Evolutionary conservation across 768 basidiomycete species (phyloP).

Genomic region (Amanita polypyramis): DNA sequence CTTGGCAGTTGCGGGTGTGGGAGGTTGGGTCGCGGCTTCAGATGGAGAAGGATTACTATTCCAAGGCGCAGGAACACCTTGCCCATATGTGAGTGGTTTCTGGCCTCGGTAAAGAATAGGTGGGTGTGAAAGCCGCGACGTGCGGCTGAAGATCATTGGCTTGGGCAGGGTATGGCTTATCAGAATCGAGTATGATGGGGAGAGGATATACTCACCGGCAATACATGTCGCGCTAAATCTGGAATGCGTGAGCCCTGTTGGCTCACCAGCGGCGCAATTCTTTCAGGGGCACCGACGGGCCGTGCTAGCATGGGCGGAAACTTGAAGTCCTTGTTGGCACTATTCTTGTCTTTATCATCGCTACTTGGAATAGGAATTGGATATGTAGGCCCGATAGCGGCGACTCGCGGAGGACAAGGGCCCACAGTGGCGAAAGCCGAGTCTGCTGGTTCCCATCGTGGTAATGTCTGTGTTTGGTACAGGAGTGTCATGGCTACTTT

Average conservation of each 20-base stretch:
- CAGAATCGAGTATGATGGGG: background rate
- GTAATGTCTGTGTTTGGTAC: conserved; percentile 38
- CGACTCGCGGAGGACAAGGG: conserved; percentile 52
- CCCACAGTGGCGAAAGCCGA: conserved; percentile 50
- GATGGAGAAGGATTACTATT: conserved; percentile 30
- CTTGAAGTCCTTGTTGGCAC: conserved; percentile 40
- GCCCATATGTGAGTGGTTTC: conserved; percentile 36
- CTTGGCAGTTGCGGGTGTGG: conserved; percentile 20
- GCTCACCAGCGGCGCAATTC: conserved; percentile 53
- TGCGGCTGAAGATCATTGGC: conserved; percentile 47
- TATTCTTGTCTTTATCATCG: conserved; percentile 21
- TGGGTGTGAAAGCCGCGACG: conserved; percentile 56
- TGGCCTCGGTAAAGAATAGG: conserved; percentile 45
- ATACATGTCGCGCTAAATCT: conserved; percentile 51
- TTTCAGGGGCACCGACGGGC: conserved; percentile 32
- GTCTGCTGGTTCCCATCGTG: conserved; percentile 62
- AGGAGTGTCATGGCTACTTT: conserved; percentile 69
- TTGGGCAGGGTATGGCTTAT: conserved; percentile 14
- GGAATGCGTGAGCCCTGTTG: conserved; percentile 59
- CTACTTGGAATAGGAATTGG: conserved; percentile 36
- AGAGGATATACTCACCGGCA: conserved; percentile 39
- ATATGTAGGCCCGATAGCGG: conserved; percentile 56
- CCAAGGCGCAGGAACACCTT: conserved; percentile 42
- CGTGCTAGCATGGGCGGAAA: conserved; percentile 38
- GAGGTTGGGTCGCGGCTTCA: conserved; percentile 16